Evolutionary conservation across 2,329 filamentous ascomycete species (phyloP).

Genomic region (Clonostachys sp.): DNA sequence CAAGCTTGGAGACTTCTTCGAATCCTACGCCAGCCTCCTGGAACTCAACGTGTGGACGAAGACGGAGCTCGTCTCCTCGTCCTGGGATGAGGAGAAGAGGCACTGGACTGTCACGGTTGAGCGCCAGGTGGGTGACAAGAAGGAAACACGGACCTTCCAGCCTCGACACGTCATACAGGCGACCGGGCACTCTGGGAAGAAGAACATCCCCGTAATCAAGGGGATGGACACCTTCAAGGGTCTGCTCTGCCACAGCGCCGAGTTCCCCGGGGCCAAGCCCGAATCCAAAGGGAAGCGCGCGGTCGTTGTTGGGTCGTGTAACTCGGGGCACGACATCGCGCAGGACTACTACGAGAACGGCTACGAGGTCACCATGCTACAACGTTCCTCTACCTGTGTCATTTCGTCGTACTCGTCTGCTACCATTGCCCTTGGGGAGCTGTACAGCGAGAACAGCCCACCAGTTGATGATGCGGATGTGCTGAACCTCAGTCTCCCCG

Average conservation of each 20-base stretch:
- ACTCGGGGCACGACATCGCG: slow-evolving; percentile 65
- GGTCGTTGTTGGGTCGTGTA: slow-evolving; percentile 63
- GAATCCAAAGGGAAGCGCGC: slow-evolving; percentile 50
- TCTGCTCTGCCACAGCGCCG: slow-evolving; percentile 56
- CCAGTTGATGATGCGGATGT: slow-evolving; percentile 64
- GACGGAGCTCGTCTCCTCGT: slow-evolving; percentile 39
- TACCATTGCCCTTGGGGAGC: slow-evolving; percentile 45
- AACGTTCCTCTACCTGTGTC: slow-evolving; percentile 62
- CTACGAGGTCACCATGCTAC: slow-evolving; percentile 64
- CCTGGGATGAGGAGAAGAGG: slow-evolving; percentile 43
- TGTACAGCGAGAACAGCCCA: slow-evolving; percentile 49
- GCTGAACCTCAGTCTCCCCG: slow-evolving; percentile 50
- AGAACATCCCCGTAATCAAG: slow-evolving; percentile 52
- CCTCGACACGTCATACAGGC: slow-evolving; percentile 63
- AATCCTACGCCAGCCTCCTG: slow-evolving; percentile 58
- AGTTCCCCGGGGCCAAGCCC: slow-evolving; percentile 48
- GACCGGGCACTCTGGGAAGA: slow-evolving; percentile 66
- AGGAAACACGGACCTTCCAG: slow-evolving; percentile 47
- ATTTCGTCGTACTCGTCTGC: slow-evolving; percentile 49
- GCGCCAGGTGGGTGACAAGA: slow-evolving; percentile 41
- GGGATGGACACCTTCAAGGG: slow-evolving; percentile 56
- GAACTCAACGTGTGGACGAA: slow-evolving; percentile 65
- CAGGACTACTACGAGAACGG: slow-evolving; percentile 65
- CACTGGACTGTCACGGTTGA: slow-evolving; percentile 52
- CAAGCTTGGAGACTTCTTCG: slow-evolving; percentile 66